phyloP scores from a whole-genome alignment of 176 grass and related monocot genomes.

The Lolium rigidum region DNA sequence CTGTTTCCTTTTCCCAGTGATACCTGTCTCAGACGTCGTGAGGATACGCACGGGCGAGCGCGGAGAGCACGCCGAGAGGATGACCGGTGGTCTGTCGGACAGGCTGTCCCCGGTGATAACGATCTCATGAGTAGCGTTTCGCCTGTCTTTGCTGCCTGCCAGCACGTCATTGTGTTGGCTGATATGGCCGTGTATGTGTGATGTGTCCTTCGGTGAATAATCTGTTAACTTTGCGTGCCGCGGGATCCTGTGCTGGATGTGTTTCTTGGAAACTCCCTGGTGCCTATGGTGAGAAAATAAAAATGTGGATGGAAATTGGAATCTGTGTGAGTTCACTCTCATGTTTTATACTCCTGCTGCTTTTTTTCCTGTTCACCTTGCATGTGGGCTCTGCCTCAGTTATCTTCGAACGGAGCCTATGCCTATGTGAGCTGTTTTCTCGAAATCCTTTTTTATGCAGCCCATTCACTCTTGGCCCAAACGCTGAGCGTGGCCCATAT shows the following conservation, averaged over 20 bases:
- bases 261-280: neutral
- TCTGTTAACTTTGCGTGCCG: neutral
- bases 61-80: slow-evolving; percentile 64
- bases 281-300: neutral
- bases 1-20: slow-evolving; percentile 42
- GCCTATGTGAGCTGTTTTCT: too few species aligned
- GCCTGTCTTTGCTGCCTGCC: neutral
- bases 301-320: too few species aligned
- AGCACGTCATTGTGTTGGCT: neutral
- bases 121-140: slow-evolving; percentile 33
- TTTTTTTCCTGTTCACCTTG: too few species aligned
- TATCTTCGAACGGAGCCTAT: too few species aligned
- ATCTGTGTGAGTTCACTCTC: too few species aligned
- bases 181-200: neutral
- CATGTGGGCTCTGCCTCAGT: too few species aligned
- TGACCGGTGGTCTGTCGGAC: slow-evolving; percentile 61
- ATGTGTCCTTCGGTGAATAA: neutral
- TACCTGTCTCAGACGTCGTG: slow-evolving; percentile 64
- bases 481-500: too few species aligned
- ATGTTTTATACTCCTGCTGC: too few species aligned
- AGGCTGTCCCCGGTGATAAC: slow-evolving; percentile 48
- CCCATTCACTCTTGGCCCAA: too few species aligned
- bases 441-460: too few species aligned
- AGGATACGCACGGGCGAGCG: slow-evolving; percentile 72
- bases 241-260: neutral